Base-by-base conservation (phyloP, 345 rosid genomes). In the Noccaea bulbosa region DNA sequence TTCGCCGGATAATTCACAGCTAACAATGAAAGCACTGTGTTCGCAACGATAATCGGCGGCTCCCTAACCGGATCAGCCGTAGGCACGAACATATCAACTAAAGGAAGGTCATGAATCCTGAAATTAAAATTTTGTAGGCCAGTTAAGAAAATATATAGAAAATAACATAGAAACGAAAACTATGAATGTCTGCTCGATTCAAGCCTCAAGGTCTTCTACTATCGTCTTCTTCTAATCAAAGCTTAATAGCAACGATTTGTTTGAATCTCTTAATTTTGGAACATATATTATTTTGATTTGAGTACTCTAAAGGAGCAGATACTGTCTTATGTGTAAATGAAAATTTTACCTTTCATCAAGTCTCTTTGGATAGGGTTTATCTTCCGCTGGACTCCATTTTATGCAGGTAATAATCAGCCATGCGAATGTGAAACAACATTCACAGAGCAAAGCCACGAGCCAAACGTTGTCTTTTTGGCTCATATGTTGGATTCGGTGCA, bases 301-400 rank as follows among this genome's bases (percentile, higher is more conserved):
- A 9, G 4, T 38, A 38, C 11, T 8, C 11, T 38, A 38, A 9
- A 0, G 22, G 7, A 14, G 33, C 14, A 7, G n/a, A 33, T 54
- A 15, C 0, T 16, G 14, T 57, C 9, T 57, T 15, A 27, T 7
- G 49, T n/a, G 4, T 32, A 63, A 11, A 46, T 48, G 57, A 37
- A 34, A 38, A 51, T 14, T 1, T 5, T 70, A 84, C 93, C 78
- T 44, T 63, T 65, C 65, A 15, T 69, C 38, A 51, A 86, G 81
- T 35, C 80, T 84, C 52, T 87, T 27, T 0, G 82, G 84, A 65
- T 79, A 78, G 2, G 89, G 77, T 68, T 65, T 77, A 71, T 65
- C 65, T 2, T 76, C 62, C 4, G 79, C 76, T 11, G 88, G 95
- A 59, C 51, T 88, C 91, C 97, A 88, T 72, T 83, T 85, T 46